Evolutionary conservation across 1,139 yeast genomes (phyloP), one percentile per base, ranked within the genome.

Genomic region (Candida sojae): DNA sequence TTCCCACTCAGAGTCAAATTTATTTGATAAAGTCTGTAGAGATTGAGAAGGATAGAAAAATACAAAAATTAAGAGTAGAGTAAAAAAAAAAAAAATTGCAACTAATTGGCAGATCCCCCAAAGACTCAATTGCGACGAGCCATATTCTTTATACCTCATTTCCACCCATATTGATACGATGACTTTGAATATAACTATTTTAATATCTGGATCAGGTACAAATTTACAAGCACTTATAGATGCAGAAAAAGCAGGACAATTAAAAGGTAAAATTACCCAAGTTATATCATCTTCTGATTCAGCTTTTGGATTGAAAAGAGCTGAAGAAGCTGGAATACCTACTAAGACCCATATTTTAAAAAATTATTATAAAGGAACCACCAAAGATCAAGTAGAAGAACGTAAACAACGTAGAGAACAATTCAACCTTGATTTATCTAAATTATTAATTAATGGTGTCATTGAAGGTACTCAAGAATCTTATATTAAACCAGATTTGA

Each of bases 181-280:
- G 55, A 39, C 53, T 39, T 48, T 52, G 44, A 68, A 64, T 55
- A 81, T 88, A 53, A 75, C 88, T 9, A 97, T 93, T 1, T 79
- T 93, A 45, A 93, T 93, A 43, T 92, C 98, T 1, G 99, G 99
- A 1, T 86, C 88, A 26, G 99, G 99, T 1, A 84, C 97, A 21
- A 93, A 93, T 61, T 73, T 93, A 41, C 99, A 93, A 66, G 98
- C 99, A 0, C 73, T 93, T 38, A 89, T 93, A 43, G 96, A 93
- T 64, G 89, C 96, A 1, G 70, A 79, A 46, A 63, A 62, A 5
- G 57, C 61, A 2, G 75, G 77, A 1, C 66, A 70, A 13, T 69
- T 68, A 10, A 64, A 73, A 28, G 95, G 88, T 0, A 67, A 71
- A 41, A 83, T 91, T 48, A 74, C 80, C 17, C 82, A 83, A 58